Evolutionary conservation across 495 filamentous ascomycete genomes (phyloP).

Genomic region (Diplogelasinospora grovesii): DNA sequence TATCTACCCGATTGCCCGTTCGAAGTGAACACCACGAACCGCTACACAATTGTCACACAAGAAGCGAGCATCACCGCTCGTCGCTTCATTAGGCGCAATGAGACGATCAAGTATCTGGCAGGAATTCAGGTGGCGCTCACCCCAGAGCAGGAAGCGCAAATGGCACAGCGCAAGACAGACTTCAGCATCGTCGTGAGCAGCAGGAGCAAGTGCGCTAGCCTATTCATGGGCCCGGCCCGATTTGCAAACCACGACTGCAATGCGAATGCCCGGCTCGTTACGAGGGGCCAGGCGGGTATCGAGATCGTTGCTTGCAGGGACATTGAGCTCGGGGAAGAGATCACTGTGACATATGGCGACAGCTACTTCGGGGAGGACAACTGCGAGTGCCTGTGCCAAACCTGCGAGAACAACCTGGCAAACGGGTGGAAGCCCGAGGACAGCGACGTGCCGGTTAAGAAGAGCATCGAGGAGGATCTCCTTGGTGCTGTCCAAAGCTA

Average conservation of each 20-base stretch:
- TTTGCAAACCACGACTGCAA: constrained; percentile 98
- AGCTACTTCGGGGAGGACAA: constrained; percentile 96
- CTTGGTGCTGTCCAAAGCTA: constrained; percentile 27
- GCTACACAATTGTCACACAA: constrained; percentile 83
- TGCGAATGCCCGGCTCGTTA: constrained; percentile 82
- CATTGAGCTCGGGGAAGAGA: constrained; percentile 84
- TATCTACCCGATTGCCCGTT: constrained; percentile 90
- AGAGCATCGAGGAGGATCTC: constrained; percentile 36
- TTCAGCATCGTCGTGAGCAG: constrained; percentile 96
- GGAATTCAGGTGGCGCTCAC: constrained; percentile 89
- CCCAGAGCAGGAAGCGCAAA: constrained; percentile 74
- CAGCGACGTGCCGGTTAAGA: constrained; percentile 33
- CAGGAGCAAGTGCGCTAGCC: constrained; percentile 74
- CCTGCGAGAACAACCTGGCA: constrained; percentile 66
- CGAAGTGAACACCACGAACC: constrained; percentile 89
- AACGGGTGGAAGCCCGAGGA: constrained; percentile 71
- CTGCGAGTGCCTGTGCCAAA: constrained; percentile 86
- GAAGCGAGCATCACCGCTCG: constrained; percentile 87
- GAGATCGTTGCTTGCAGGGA: constrained; percentile 72
- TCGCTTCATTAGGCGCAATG: constrained; percentile 66
- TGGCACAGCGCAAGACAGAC: constrained; percentile 73
- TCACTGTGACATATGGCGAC: constrained; percentile 91
- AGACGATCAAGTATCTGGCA: constrained; percentile 82
- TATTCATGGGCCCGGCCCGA: constrained; percentile 90
- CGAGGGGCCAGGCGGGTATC: constrained; percentile 77